Conservation (phyloP, 108 stramenopile species). For the Epithemia pelagica region DNA sequence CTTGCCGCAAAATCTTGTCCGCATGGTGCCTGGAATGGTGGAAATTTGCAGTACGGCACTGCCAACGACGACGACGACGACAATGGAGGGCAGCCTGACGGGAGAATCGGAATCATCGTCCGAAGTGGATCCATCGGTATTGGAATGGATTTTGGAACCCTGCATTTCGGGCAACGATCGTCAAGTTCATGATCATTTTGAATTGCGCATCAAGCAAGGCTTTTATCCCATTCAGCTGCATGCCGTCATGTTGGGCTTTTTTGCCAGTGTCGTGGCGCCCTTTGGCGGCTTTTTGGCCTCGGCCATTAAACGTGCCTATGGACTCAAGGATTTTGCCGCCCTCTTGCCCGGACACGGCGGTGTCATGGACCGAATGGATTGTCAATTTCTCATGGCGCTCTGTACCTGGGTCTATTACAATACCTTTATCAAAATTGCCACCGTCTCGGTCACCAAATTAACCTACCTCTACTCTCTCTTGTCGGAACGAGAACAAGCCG, state of each 20-base stretch:
- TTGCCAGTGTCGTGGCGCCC: conserved; percentile 90
- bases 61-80: neutral
- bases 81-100: neutral
- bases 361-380: conserved; percentile 97
- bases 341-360: conserved; percentile 98
- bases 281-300: conserved; percentile 97
- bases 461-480: conserved; percentile 76
- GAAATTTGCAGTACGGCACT: conserved; percentile 56
- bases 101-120: neutral
- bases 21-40: conserved; percentile 52
- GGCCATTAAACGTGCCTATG: conserved; percentile 96
- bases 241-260: conserved; percentile 78
- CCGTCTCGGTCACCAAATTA: conserved; percentile 76
- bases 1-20: conserved; percentile 48
- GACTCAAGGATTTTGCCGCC: conserved; percentile 94
- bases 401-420: conserved; percentile 96
- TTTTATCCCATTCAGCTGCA: conserved; percentile 86
- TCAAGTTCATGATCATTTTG: conserved; percentile 73
- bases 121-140: neutral
- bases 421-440: conserved; percentile 83
- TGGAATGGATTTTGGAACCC: conserved; percentile 13
- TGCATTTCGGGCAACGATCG: conserved; percentile 54
- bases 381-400: conserved; percentile 95
- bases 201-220: conserved; percentile 44
- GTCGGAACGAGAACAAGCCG: conserved; percentile 31